Conservation (phyloP, 768 basidiomycete species). For the Phylloporus sp. region DNA sequence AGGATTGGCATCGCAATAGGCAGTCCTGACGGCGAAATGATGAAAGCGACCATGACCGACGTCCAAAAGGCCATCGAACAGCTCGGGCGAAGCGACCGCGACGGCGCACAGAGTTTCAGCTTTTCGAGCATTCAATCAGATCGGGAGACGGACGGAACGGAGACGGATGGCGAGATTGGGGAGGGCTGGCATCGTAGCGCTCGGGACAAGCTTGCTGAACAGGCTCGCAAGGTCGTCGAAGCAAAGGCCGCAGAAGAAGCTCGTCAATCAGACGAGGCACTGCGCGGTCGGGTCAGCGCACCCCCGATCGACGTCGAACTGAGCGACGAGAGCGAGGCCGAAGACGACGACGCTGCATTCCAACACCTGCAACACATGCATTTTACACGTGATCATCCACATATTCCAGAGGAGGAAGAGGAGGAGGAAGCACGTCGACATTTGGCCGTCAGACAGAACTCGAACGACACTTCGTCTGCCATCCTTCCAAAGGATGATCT, state of each 20-base stretch:
- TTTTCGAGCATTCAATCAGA: conserved; percentile 62
- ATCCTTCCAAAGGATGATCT: conserved; percentile 23
- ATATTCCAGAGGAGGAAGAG: conserved; percentile 71
- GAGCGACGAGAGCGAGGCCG: conserved; percentile 75
- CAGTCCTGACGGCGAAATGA: conserved; percentile 47
- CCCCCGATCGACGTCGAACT: conserved; percentile 73
- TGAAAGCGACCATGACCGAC: conserved; percentile 86
- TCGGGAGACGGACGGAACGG: conserved; percentile 44
- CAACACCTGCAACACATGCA: conserved; percentile 36
- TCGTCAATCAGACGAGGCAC: conserved; percentile 48
- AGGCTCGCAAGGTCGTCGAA: conserved; percentile 59
- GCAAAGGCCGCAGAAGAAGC: conserved; percentile 37
- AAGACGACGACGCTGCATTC: conserved; percentile 45
- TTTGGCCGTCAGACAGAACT: conserved; percentile 22
- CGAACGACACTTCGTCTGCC: conserved; percentile 31
- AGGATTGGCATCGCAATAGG: conserved; percentile 25
- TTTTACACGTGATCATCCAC: conserved; percentile 46
- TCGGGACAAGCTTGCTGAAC: conserved; percentile 62
- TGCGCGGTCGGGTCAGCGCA: conserved; percentile 36
- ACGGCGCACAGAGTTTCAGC: conserved; percentile 67
- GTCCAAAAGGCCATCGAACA: conserved; percentile 90
- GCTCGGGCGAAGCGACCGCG: conserved; percentile 55
- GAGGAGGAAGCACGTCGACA: conserved; percentile 35
- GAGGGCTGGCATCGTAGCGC: conserved; percentile 65
- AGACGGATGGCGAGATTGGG: conserved; percentile 46